Percentiles rank a stretch among this genome's conserved stretches.
Evolutionary conservation across 139 green algal genomes (phyloP).

Genomic region (Chloropicon primus): DNA sequence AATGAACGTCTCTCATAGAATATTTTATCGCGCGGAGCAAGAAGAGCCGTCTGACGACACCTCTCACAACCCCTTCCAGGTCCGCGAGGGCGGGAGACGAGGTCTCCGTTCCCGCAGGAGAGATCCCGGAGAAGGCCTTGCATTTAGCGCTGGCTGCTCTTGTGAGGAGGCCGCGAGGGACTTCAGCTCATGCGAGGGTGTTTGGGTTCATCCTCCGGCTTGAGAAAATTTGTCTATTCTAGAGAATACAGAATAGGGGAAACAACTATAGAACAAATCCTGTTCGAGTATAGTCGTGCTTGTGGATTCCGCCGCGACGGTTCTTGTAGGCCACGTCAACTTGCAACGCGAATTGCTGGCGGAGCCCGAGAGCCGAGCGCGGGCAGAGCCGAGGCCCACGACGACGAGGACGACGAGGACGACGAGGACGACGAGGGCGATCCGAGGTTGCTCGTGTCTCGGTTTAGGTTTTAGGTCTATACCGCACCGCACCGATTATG

Average conservation of each 20-base stretch:
- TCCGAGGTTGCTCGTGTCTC: too few species aligned
- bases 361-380: too few species aligned
- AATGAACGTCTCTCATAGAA: too few species aligned
- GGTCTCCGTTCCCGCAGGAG: too few species aligned
- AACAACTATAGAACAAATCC: constrained; percentile 72
- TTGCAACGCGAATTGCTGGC: background rate
- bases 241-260: constrained; percentile 46
- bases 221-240: constrained; percentile 52
- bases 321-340: background rate
- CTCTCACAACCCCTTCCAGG: background rate
- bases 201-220: constrained; percentile 29
- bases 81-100: background rate
- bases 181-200: background rate
- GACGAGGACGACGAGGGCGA: too few species aligned
- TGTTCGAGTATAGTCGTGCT: constrained; percentile 66
- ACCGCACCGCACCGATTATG: too few species aligned
- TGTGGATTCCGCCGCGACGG: background rate
- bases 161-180: background rate
- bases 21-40: too few species aligned
- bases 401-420: too few species aligned
- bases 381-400: too few species aligned
- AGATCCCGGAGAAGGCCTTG: background rate
- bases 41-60: background rate
- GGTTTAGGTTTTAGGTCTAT: too few species aligned
- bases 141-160: background rate